Percentiles rank a stretch among this genome's conserved stretches.
These are phyloP conservation scores for Blastobotrys elegans DNA, from an alignment of 1,139 yeast genomes.

Conservation along the genomic window DNA sequence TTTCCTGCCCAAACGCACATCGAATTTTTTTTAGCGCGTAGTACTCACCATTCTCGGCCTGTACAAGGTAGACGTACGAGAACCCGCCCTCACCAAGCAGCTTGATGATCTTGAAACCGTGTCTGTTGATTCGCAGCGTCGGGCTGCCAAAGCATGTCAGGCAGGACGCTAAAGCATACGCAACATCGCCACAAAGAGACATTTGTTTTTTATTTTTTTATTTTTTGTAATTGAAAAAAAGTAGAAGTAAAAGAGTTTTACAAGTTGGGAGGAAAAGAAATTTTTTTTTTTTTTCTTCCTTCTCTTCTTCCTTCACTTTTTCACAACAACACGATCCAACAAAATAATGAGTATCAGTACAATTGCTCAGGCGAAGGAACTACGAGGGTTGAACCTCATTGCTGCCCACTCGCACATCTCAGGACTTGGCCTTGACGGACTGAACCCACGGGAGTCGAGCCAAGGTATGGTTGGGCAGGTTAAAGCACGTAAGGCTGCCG, in stretches of 20 bases:
- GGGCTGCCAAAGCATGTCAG: conserved; percentile 38
- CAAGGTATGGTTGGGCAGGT: conserved; percentile 99
- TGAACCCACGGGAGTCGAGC: conserved; percentile 70
- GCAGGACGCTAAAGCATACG: conserved; percentile 33
- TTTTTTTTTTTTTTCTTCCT: conserved; percentile 1
- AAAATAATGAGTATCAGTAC: conserved; percentile 21
- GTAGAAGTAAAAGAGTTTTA: neutral
- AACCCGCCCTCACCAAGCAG: conserved; percentile 88
- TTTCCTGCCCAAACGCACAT: conserved; percentile 82
- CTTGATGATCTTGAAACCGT: conserved; percentile 46
- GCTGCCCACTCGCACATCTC: conserved; percentile 97
- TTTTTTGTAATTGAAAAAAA: neutral
- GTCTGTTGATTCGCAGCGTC: conserved; percentile 33
- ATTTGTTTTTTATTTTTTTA: conserved; percentile 8
- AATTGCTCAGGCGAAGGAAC: conserved; percentile 36
- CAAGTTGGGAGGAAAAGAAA: neutral
- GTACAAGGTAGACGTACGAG: conserved; percentile 81
- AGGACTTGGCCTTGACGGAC: conserved; percentile 86
- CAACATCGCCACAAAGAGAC: conserved; percentile 26
- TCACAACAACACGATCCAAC: neutral
- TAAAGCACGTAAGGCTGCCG: conserved; percentile 94
- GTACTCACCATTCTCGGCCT: conserved; percentile 44
- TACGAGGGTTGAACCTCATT: conserved; percentile 45
- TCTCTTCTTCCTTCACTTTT: neutral
- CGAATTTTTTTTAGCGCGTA: conserved; percentile 82